These are phyloP conservation scores for Balamuthia mandrillaris DNA, from an alignment of 208 protist species.

Conservation along the genomic window DNA sequence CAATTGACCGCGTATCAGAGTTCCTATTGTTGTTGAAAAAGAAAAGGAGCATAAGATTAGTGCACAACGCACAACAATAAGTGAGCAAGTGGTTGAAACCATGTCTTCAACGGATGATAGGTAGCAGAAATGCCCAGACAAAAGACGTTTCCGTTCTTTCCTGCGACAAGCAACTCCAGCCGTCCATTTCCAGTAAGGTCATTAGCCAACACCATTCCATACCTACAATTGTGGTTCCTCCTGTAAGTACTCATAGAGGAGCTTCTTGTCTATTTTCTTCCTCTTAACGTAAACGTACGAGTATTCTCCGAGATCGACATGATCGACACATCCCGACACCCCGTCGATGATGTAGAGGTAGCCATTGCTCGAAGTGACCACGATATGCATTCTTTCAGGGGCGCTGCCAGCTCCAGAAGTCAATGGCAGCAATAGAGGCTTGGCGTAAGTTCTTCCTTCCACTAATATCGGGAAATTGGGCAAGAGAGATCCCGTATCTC, in stretches of 20 bases:
- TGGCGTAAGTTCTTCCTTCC: not conserved
- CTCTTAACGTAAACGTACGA: no score
- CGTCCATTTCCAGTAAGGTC: constrained; percentile 85
- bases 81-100: no score
- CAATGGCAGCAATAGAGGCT: not conserved
- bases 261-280: no score
- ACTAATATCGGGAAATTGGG: not conserved
- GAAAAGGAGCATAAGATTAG: no score
- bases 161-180: constrained; percentile 83
- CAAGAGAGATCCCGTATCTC: not conserved
- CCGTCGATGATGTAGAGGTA: not conserved
- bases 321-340: not conserved
- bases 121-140: not conserved
- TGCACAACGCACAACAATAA: no score
- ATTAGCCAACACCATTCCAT: constrained; percentile 76
- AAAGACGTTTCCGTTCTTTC: constrained; percentile 78
- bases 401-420: not conserved
- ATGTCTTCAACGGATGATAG: no score
- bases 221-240: not conserved
- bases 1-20: no score
- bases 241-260: no score
- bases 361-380: not conserved
- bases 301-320: not conserved
- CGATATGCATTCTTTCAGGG: not conserved
- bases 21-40: no score